phyloP scores from a whole-genome alignment of 2,329 filamentous ascomycete species.

The Trichoderma sp. region DNA sequence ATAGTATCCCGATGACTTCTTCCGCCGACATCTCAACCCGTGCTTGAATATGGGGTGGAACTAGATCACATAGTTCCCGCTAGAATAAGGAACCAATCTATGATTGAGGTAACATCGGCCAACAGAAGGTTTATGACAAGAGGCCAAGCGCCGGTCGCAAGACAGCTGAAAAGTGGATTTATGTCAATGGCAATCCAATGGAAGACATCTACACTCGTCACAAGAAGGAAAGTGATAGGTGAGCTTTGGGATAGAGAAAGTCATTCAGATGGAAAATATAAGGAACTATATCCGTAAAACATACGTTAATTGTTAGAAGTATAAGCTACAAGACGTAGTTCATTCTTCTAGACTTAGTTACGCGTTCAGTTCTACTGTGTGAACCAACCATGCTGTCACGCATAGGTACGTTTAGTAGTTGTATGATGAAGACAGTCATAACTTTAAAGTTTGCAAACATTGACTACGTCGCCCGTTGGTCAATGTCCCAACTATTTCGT shows the following conservation, averaged over 20 bases:
- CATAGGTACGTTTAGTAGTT: neutral
- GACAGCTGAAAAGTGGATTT: slow-evolving; percentile 47
- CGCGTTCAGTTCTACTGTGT: neutral
- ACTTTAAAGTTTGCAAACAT: neutral
- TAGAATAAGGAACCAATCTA: slow-evolving; percentile 50
- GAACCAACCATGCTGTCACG: neutral
- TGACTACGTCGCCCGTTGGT: neutral
- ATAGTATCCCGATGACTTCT: slow-evolving; percentile 43
- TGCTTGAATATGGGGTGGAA: slow-evolving; percentile 42
- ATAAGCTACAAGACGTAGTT: neutral
- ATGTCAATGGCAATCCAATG: slow-evolving; percentile 39
- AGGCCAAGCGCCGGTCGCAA: slow-evolving; percentile 45
- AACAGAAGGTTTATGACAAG: slow-evolving; percentile 45
- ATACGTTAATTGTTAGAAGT: neutral
- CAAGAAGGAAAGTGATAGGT: slow-evolving; percentile 39
- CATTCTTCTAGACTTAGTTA: neutral
- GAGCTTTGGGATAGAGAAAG: slow-evolving; percentile 42
- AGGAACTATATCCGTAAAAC: neutral
- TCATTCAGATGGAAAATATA: neutral
- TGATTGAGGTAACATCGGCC: slow-evolving; percentile 51
- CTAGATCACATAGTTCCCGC: slow-evolving; percentile 48
- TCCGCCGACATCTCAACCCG: slow-evolving; percentile 31
- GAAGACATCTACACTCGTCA: slow-evolving; percentile 44
- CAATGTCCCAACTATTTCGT: neutral
- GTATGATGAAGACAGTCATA: neutral